phyloP scores from a whole-genome alignment of 2,329 filamentous ascomycete genomes.

The Trichoderma polysporum region DNA sequence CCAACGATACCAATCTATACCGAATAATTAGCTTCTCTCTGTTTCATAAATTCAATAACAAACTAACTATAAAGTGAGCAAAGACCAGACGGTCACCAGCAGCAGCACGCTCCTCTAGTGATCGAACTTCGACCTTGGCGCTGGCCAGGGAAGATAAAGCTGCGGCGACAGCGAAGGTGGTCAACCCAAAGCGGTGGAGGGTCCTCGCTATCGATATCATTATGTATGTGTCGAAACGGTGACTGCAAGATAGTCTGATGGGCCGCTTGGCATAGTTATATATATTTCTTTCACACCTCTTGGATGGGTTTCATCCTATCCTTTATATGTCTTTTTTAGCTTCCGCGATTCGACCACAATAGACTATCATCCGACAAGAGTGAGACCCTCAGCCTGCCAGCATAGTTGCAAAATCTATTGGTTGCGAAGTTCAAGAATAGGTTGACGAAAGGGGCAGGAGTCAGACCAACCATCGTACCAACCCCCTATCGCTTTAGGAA shows the following conservation, averaged over 20 bases:
- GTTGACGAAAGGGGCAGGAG: neutral
- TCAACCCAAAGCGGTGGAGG: conserved; percentile 23
- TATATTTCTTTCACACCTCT: neutral
- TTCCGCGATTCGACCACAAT: no score
- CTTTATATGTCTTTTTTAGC: conserved; percentile 1
- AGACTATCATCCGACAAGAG: neutral
- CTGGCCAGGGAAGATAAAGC: conserved; percentile 21
- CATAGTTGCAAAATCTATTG: neutral
- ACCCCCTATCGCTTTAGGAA: neutral
- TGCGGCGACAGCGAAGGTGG: conserved; percentile 22
- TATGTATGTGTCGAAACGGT: neutral
- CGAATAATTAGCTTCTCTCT: neutral
- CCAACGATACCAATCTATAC: conserved; percentile 44
- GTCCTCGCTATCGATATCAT: conserved; percentile 21
- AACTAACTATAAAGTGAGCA: conserved; percentile 44
- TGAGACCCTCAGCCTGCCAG: neutral
- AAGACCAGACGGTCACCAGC: conserved; percentile 36
- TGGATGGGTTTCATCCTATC: neutral
- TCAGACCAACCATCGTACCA: neutral
- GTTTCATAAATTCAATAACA: no score
- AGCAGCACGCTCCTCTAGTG: conserved; percentile 24
- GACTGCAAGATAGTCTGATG: neutral
- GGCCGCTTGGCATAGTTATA: neutral
- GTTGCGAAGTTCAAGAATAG: neutral
- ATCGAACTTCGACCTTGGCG: conserved; percentile 10